These are phyloP conservation scores for Nicotiana tabacum DNA, from an alignment of 257 asterid genomes.

Conservation along the genomic window DNA sequence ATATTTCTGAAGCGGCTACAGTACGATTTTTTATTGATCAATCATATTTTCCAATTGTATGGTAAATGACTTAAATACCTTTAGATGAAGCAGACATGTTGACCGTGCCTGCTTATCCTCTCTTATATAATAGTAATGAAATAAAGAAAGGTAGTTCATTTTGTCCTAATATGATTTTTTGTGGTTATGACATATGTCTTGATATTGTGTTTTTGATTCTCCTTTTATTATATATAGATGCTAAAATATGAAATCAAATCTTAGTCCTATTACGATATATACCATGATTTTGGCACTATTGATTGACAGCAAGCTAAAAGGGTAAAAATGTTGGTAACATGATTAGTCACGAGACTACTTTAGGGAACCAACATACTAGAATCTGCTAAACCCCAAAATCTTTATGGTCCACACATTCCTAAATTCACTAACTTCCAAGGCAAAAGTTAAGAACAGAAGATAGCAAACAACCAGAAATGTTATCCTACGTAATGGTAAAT, in stretches of 20 bases:
- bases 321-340: neutral
- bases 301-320: neutral
- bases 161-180: no score
- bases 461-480: neutral
- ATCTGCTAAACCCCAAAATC: neutral
- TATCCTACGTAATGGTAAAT: neutral
- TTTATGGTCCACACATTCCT: neutral
- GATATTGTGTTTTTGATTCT: no score
- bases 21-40: no score
- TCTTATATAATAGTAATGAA: no score
- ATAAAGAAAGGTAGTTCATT: no score
- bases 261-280: neutral
- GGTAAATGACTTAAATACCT: no score
- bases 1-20: no score
- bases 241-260: neutral
- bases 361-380: neutral
- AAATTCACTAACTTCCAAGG: neutral
- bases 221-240: no score
- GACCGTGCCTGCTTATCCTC: no score
- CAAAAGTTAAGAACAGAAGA: neutral
- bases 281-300: neutral
- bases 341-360: slow-evolving; percentile 7
- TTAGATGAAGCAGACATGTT: no score
- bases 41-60: no score
- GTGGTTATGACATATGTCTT: no score